Evolutionary conservation across 192 early-diverging fungal genomes (phyloP).

Genomic region (Hyaloraphidium curvatum): DNA sequence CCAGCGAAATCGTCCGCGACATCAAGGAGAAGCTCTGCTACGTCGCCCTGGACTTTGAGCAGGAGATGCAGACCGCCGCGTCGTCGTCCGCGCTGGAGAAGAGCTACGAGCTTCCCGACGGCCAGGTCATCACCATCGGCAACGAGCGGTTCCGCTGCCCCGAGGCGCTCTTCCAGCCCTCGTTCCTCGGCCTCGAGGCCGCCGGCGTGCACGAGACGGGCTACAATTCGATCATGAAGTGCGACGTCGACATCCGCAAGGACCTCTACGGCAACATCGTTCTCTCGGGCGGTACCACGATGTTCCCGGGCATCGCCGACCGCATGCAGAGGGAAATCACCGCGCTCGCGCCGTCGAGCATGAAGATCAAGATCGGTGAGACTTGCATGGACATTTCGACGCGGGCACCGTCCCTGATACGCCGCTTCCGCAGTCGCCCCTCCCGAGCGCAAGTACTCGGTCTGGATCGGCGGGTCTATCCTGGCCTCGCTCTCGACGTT

Average conservation of each 20-base stretch:
- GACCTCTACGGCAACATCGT: slow-evolving; percentile 28
- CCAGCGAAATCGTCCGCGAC: slow-evolving; percentile 40
- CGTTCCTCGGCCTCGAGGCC: slow-evolving; percentile 25
- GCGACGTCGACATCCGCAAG: slow-evolving; percentile 25
- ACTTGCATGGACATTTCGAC: too few relatives aligned
- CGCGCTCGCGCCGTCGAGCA: slow-evolving; percentile 27
- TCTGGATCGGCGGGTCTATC: slow-evolving; percentile 45
- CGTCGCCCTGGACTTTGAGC: slow-evolving; percentile 56
- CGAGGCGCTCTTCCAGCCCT: slow-evolving; percentile 40
- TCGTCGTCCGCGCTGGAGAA: slow-evolving; percentile 65
- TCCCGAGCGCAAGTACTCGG: slow-evolving; percentile 41
- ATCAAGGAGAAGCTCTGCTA: slow-evolving; percentile 46
- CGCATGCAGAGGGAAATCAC: slow-evolving; percentile 34
- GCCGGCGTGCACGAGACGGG: slow-evolving; percentile 22
- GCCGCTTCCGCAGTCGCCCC: slow-evolving; percentile 23
- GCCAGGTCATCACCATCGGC: slow-evolving; percentile 34
- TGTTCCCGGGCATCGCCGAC: slow-evolving; percentile 25
- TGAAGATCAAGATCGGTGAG: slow-evolving; percentile 38
- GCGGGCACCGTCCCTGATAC: too few relatives aligned
- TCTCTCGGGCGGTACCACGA: slow-evolving; percentile 26
- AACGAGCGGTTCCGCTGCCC: slow-evolving; percentile 37
- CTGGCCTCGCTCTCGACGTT: slow-evolving; percentile 37
- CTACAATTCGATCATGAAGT: slow-evolving; percentile 25
- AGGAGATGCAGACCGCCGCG: slow-evolving; percentile 90
- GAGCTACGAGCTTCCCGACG: slow-evolving; percentile 29